phyloP scores from a whole-genome alignment of 2,329 filamentous ascomycete genomes.

The Colletotrichum endophyticum region DNA sequence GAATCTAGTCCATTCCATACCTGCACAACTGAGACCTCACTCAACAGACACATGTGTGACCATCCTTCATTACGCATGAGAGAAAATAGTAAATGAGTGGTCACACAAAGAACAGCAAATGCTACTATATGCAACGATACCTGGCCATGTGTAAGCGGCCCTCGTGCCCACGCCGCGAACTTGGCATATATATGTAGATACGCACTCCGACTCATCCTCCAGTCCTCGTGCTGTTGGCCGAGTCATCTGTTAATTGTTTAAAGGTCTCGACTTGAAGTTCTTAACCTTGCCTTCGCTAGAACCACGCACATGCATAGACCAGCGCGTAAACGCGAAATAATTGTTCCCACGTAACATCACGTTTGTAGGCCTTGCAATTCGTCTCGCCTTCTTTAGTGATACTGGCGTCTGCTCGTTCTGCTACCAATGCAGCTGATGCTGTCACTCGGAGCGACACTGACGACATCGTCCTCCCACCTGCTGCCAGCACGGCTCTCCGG shows the following conservation, averaged over 20 bases:
- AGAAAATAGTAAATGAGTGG: background rate
- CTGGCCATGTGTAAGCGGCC: background rate
- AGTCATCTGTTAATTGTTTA: background rate
- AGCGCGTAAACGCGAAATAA: background rate
- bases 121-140: background rate
- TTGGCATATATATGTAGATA: background rate
- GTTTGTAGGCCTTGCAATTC: background rate
- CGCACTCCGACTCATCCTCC: background rate
- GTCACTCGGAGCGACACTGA: conserved; percentile 63
- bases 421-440: conserved; percentile 67
- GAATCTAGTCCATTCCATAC: background rate
- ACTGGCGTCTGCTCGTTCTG: conserved; percentile 33
- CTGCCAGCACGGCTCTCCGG: conserved; percentile 46
- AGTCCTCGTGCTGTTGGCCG: background rate
- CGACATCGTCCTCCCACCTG: conserved; percentile 52
- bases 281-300: background rate
- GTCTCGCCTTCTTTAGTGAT: conserved; percentile 22
- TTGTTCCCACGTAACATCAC: background rate
- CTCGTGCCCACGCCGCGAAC: background rate
- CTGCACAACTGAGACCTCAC: background rate
- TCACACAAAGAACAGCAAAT: background rate
- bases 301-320: background rate
- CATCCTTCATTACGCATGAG: background rate
- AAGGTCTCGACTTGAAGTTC: background rate
- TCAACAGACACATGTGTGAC: background rate